Evolutionary conservation across 2,329 filamentous ascomycete species (phyloP).

Genomic region (Fusarium pseudoanthophilum): DNA sequence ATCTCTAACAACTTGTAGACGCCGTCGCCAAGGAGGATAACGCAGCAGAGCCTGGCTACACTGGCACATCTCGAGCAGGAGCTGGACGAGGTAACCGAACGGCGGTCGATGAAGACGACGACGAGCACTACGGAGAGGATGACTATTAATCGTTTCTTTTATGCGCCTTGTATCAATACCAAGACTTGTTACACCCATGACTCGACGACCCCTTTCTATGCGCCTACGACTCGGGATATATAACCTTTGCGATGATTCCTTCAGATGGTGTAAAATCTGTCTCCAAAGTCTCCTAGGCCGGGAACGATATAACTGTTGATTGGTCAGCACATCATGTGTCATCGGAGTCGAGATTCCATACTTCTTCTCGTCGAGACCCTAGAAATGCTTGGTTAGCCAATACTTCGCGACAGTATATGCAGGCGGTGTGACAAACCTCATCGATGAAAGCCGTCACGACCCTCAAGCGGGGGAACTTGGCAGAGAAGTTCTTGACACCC

Average conservation of each 20-base stretch:
- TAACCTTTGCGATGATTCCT: conserved; percentile 20
- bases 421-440: conserved; percentile 59
- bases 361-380: conserved; percentile 98
- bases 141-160: conserved; percentile 59
- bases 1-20: conserved; percentile 51
- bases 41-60: conserved; percentile 43
- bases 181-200: conserved; percentile 30
- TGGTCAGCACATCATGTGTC: conserved; percentile 49
- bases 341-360: conserved; percentile 55
- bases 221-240: conserved; percentile 20
- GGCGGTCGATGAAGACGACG: conserved; percentile 58
- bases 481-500: conserved; percentile 88
- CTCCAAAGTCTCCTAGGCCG: conserved; percentile 93
- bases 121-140: conserved; percentile 64
- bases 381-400: conserved; percentile 31
- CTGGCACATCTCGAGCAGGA: conserved; percentile 43
- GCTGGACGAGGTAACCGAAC: conserved; percentile 42
- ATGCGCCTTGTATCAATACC: conserved; percentile 34
- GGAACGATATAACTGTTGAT: conserved; percentile 87
- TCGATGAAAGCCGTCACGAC: conserved; percentile 98
- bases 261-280: conserved; percentile 93
- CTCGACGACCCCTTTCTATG: conserved; percentile 22
- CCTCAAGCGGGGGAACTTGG: conserved; percentile 86
- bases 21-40: conserved; percentile 61
- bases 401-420: conserved; percentile 8